Evolutionary conservation across 305 asterid species (phyloP).

Genomic region (Caryopteris hybrid): DNA sequence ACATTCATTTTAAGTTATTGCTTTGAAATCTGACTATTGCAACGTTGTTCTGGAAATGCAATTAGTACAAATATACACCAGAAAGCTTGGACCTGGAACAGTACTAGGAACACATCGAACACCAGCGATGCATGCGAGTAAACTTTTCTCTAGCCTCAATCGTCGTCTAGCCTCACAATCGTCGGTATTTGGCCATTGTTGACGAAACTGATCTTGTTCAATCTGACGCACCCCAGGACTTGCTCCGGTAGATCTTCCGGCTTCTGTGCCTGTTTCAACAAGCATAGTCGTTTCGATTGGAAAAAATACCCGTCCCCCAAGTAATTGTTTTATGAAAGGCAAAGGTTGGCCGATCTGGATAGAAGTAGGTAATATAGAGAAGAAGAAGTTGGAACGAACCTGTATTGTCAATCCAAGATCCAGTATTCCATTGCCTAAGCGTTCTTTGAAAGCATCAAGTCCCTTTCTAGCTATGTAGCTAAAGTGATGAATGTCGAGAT

Average conservation of each 20-base stretch:
- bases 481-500: conserved; percentile 53
- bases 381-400: too few relatives aligned
- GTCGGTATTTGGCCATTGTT: conserved; percentile 83
- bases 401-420: conserved; percentile 58
- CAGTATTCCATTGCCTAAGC: conserved; percentile 42
- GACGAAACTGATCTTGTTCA: conserved; percentile 52
- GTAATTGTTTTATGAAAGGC: too few relatives aligned
- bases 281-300: too few relatives aligned
- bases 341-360: too few relatives aligned
- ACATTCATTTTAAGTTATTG: background rate
- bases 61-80: conserved; percentile 14
- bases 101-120: background rate
- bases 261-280: conserved; percentile 66
- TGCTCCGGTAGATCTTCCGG: conserved; percentile 59
- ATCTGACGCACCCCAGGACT: conserved; percentile 46
- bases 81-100: conserved; percentile 8
- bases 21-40: background rate
- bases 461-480: conserved; percentile 61
- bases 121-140: too few relatives aligned
- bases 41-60: background rate
- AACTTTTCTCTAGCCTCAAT: conserved; percentile 21
- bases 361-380: too few relatives aligned
- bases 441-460: conserved; percentile 45
- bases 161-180: conserved; percentile 54
- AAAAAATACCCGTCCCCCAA: too few relatives aligned